Conservation (phyloP, 768 basidiomycete species). For the Russula sp. region DNA sequence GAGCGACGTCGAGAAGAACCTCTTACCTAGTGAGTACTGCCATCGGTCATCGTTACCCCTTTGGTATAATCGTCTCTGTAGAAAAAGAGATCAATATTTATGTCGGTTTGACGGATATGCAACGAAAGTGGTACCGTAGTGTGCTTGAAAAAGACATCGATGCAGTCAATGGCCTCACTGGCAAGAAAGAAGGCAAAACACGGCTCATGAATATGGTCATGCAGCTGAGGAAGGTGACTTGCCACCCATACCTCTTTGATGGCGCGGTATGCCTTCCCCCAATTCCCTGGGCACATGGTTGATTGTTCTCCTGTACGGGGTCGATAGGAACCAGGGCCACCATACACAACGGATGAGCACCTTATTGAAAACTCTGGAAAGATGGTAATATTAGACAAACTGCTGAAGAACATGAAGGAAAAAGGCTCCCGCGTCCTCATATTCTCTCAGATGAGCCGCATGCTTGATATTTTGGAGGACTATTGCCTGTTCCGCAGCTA, state of each 20-base stretch:
- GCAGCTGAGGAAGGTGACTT: conserved; percentile 91
- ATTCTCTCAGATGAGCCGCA: conserved; percentile 99
- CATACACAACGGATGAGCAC: conserved; percentile 97
- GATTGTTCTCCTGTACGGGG: not conserved
- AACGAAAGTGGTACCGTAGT: conserved; percentile 94
- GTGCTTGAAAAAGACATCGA: conserved; percentile 98
- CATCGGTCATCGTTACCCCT: not conserved
- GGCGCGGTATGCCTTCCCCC: conserved; percentile 55
- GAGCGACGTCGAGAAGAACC: conserved; percentile 91
- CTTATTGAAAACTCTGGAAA: conserved; percentile 91
- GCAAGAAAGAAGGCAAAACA: conserved; percentile 98
- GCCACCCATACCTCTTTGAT: conserved; percentile 89
- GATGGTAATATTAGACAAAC: conserved; percentile 95
- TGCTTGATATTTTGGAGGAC: conserved; percentile 94
- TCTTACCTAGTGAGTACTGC: conserved; percentile 67
- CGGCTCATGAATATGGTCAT: conserved; percentile 98
- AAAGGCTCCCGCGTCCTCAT: conserved; percentile 95
- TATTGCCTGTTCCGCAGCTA: conserved; percentile 89
- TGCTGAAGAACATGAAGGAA: conserved; percentile 77
- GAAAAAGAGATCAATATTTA: conserved; percentile 99
- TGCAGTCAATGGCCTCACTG: conserved; percentile 91
- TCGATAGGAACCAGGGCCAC: conserved; percentile 89
- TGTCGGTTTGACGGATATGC: conserved; percentile 94
- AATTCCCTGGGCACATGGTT: not conserved
- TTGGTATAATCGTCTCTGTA: conserved; percentile 25